phyloP scores from a whole-genome alignment of 495 filamentous ascomycete species.

The Penicillium robsamsonii region DNA sequence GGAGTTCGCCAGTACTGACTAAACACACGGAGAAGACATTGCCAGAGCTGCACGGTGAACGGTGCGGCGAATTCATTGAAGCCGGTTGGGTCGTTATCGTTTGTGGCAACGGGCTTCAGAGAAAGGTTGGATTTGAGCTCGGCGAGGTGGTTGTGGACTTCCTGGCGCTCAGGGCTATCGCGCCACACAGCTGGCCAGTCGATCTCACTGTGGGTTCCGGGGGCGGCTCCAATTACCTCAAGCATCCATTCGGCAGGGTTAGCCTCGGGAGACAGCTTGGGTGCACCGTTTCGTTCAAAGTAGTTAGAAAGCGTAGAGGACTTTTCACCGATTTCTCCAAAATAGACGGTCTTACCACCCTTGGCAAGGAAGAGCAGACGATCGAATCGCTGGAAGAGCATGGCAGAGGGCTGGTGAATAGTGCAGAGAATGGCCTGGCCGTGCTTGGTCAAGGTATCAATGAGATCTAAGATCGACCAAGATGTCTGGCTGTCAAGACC shows the following conservation, averaged over 20 bases:
- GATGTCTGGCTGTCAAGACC: slow-evolving; percentile 88
- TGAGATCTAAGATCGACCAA: slow-evolving; percentile 81
- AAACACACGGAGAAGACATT: slow-evolving; percentile 53
- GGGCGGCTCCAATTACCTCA: slow-evolving; percentile 87
- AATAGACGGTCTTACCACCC: slow-evolving; percentile 86
- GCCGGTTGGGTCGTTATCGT: slow-evolving; percentile 29
- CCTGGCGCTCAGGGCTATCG: slow-evolving; percentile 66
- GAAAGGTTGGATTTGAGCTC: slow-evolving; percentile 61
- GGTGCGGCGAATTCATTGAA: slow-evolving; percentile 55
- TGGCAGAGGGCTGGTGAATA: slow-evolving; percentile 93
- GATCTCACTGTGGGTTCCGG: slow-evolving; percentile 69
- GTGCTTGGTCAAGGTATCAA: slow-evolving; percentile 82
- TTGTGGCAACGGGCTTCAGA: slow-evolving; percentile 37
- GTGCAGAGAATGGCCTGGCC: slow-evolving; percentile 93
- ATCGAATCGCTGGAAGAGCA: slow-evolving; percentile 95
- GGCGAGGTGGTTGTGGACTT: slow-evolving; percentile 66
- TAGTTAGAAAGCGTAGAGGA: slow-evolving; percentile 70
- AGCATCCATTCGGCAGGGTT: slow-evolving; percentile 97
- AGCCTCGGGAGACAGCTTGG: slow-evolving; percentile 66
- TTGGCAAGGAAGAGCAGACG: slow-evolving; percentile 78
- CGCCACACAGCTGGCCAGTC: slow-evolving; percentile 87
- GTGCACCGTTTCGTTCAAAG: slow-evolving; percentile 77
- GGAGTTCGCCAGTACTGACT: slow-evolving; percentile 61
- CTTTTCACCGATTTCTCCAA: slow-evolving; percentile 82
- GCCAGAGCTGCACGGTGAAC: slow-evolving; percentile 50